Evolutionary conservation across 768 basidiomycete genomes (phyloP).

Genomic region (Erythrobasidium yunnanense): DNA sequence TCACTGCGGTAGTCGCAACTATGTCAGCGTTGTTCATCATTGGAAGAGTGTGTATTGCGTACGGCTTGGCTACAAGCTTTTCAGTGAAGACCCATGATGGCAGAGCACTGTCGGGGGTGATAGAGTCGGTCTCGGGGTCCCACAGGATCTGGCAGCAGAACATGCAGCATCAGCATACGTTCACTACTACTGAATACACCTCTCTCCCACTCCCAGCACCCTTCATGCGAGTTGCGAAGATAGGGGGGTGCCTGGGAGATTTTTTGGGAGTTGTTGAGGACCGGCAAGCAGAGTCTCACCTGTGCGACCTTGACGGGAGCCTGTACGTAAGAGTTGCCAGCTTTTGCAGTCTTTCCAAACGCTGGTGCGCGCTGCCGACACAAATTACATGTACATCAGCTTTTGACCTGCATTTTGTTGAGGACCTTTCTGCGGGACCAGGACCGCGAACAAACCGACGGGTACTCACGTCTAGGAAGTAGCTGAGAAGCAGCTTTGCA

Average conservation of each 20-base stretch:
- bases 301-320: slow-evolving; percentile 25
- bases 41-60: too few species aligned
- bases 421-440: too few species aligned
- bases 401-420: too few species aligned
- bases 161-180: neutral
- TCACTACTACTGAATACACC: neutral
- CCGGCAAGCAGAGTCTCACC: neutral
- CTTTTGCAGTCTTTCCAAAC: slow-evolving; percentile 51
- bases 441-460: neutral
- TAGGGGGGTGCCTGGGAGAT: slow-evolving; percentile 57
- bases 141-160: slow-evolving; percentile 54
- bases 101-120: slow-evolving; percentile 54
- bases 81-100: slow-evolving; percentile 67
- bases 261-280: slow-evolving; percentile 46
- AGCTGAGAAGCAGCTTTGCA: slow-evolving; percentile 91
- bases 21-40: too few species aligned
- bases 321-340: slow-evolving; percentile 34
- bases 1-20: too few species aligned
- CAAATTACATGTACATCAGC: neutral
- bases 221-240: too few species aligned
- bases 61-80: slow-evolving; percentile 86
- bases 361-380: slow-evolving; percentile 56
- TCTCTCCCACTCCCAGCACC: neutral
- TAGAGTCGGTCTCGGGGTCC: slow-evolving; percentile 58
- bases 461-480: slow-evolving; percentile 65